phyloP scores from a whole-genome alignment of 2,329 filamentous ascomycete genomes.

The Hypoxylon sp. region DNA sequence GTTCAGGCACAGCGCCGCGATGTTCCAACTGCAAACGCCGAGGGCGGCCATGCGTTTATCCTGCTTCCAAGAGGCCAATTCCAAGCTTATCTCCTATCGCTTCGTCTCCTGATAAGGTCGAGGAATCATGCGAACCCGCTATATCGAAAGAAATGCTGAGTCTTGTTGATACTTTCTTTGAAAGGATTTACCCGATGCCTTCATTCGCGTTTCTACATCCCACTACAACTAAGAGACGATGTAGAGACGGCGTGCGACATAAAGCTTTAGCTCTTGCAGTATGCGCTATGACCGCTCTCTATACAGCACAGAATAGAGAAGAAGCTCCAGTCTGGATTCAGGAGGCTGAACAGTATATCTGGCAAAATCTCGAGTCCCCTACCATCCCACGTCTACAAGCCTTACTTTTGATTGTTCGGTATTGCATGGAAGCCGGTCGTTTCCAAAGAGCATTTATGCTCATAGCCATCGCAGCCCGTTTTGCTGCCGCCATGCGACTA shows the following conservation, averaged over 20 bases:
- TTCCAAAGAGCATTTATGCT: slow-evolving; percentile 64
- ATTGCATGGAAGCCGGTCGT: slow-evolving; percentile 61
- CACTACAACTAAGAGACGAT: slow-evolving; percentile 43
- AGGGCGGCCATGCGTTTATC: slow-evolving; percentile 42
- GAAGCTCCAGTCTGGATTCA: slow-evolving; percentile 44
- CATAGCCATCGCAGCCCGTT: slow-evolving; percentile 60
- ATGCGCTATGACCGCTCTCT: slow-evolving; percentile 42
- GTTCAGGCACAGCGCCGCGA: slow-evolving; percentile 45
- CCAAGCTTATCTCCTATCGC: slow-evolving; percentile 2
- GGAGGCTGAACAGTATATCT: slow-evolving; percentile 45
- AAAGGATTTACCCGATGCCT: slow-evolving; percentile 39
- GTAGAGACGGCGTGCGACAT: slow-evolving; percentile 40
- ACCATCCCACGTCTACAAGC: slow-evolving; percentile 56
- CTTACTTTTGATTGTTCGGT: slow-evolving; percentile 62
- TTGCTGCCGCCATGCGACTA: slow-evolving; percentile 60
- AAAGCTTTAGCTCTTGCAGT: slow-evolving; percentile 44
- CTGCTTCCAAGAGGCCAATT: slow-evolving; percentile 25
- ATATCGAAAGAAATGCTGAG: slow-evolving; percentile 20
- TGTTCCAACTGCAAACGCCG: slow-evolving; percentile 48
- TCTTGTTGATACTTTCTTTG: slow-evolving; percentile 43
- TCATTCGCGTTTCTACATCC: slow-evolving; percentile 51
- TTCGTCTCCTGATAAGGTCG: slow-evolving; percentile 5
- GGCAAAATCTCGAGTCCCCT: slow-evolving; percentile 45
- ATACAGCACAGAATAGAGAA: slow-evolving; percentile 26
- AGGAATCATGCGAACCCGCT: background rate